phyloP scores from a whole-genome alignment of 495 filamentous ascomycete species.

The Hypomontagnella monticulosa region DNA sequence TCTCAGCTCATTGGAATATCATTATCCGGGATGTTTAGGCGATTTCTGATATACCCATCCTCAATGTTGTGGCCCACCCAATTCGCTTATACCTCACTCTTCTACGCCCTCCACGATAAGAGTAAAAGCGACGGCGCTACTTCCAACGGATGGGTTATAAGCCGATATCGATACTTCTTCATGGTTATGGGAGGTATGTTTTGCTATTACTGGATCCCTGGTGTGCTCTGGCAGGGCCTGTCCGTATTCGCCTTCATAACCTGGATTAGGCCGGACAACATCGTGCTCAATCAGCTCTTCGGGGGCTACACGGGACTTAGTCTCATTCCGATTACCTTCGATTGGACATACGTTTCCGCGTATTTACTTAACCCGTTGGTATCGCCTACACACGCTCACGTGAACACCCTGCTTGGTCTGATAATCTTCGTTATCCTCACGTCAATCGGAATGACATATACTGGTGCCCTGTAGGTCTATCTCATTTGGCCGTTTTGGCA shows the following conservation, averaged over 20 bases:
- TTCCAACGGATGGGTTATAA: conserved; percentile 67
- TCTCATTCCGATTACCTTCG: conserved; percentile 70
- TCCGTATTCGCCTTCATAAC: conserved; percentile 62
- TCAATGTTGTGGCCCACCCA: conserved; percentile 72
- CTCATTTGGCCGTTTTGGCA: conserved; percentile 50
- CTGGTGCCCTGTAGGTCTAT: conserved; percentile 57
- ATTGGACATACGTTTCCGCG: conserved; percentile 70
- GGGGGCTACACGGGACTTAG: conserved; percentile 69
- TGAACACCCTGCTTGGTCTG: conserved; percentile 68
- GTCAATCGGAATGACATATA: conserved; percentile 63
- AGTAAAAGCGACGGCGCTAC: conserved; percentile 59
- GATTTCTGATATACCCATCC: conserved; percentile 66
- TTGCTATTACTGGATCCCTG: conserved; percentile 69
- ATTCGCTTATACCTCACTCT: conserved; percentile 67
- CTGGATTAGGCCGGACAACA: conserved; percentile 64
- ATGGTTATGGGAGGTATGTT: conserved; percentile 65
- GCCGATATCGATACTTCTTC: conserved; percentile 68
- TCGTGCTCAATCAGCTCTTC: conserved; percentile 69
- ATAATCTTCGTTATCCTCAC: conserved; percentile 64
- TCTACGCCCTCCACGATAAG: conserved; percentile 69
- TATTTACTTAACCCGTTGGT: conserved; percentile 68
- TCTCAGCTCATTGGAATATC: conserved; percentile 73
- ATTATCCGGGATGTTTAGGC: conserved; percentile 69
- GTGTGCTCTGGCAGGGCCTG: conserved; percentile 59
- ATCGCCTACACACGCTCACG: conserved; percentile 64